A percentile compares a stretch with the other conserved stretches of the same genome.
Conservation (phyloP, 768 basidiomycete species). For the Hygrophoropsis aurantiaca region DNA sequence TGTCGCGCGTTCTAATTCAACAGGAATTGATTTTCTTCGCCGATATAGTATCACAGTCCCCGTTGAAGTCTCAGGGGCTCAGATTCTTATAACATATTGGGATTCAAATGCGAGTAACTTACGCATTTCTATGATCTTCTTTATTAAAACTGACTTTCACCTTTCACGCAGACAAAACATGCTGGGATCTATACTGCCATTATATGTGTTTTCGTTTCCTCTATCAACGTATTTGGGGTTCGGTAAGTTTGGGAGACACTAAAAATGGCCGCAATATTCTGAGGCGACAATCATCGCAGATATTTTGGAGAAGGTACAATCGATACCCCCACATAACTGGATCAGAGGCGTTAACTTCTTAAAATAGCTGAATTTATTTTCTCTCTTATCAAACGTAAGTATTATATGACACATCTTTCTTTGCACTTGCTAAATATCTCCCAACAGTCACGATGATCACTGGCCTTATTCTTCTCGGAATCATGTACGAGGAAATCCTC, state of each 20-base stretch:
- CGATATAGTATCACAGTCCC: slow-evolving; percentile 54
- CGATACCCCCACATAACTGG: too few relatives aligned
- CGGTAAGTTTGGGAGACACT: too few relatives aligned
- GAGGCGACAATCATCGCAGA: slow-evolving; percentile 28
- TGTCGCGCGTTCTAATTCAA: not conserved
- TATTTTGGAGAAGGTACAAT: slow-evolving; percentile 64
- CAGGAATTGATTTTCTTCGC: not conserved
- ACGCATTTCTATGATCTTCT: not conserved
- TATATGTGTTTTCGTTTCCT: slow-evolving; percentile 51
- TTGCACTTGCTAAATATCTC: not conserved
- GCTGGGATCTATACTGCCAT: slow-evolving; percentile 57
- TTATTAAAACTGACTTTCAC: not conserved
- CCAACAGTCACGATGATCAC: slow-evolving; percentile 54
- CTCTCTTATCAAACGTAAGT: slow-evolving; percentile 62
- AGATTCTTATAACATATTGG: slow-evolving; percentile 75
- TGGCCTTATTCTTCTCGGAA: slow-evolving; percentile 58
- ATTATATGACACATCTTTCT: not conserved
- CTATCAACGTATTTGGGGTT: slow-evolving; percentile 71
- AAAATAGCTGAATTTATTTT: slow-evolving; percentile 61
- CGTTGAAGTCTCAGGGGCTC: slow-evolving; percentile 71
- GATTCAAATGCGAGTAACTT: slow-evolving; percentile 47
- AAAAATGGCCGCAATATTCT: too few relatives aligned
- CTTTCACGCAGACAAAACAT: slow-evolving; percentile 40
- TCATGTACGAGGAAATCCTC: slow-evolving; percentile 26
- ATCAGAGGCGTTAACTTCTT: too few relatives aligned